These are phyloP conservation scores for Whalleya microplaca DNA, from an alignment of 2,329 filamentous ascomycete species.

Conservation along the genomic window DNA sequence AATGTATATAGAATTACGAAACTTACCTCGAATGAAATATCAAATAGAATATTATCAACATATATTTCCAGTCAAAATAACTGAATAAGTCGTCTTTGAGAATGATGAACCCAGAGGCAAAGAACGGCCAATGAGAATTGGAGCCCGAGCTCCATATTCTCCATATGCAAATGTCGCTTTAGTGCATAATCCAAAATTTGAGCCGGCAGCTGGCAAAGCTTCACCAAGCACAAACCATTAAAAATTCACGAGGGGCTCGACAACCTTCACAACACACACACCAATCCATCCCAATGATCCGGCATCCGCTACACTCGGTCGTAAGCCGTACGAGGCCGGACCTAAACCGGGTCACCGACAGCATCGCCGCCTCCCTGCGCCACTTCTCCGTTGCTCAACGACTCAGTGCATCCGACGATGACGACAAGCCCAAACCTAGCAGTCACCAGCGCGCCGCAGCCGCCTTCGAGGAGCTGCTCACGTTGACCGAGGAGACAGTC, in stretches of 20 bases:
- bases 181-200: constrained; percentile 9
- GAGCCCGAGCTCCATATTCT: neutral
- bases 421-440: constrained; percentile 1
- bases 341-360: constrained; percentile 33
- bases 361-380: constrained; percentile 36
- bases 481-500: constrained; percentile 9
- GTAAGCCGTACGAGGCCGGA: constrained; percentile 33
- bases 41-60: too few species aligned
- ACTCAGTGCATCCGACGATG: constrained; percentile 15
- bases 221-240: constrained; percentile 14
- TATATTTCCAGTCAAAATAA: too few species aligned
- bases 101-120: too few species aligned
- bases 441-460: constrained; percentile 29
- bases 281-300: constrained; percentile 35
- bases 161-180: neutral
- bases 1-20: too few species aligned
- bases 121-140: too few species aligned
- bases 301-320: constrained; percentile 34
- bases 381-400: constrained; percentile 37
- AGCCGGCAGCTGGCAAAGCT: constrained; percentile 19
- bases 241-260: constrained; percentile 12
- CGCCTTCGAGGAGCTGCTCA: constrained; percentile 32
- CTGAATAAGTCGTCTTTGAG: too few species aligned
- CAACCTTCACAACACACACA: constrained; percentile 18
- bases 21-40: too few species aligned